A percentile compares a stretch with the other conserved stretches of the same genome.
Conservation (phyloP, 2,329 filamentous ascomycete genomes). For the Stenocarpella maydis region DNA sequence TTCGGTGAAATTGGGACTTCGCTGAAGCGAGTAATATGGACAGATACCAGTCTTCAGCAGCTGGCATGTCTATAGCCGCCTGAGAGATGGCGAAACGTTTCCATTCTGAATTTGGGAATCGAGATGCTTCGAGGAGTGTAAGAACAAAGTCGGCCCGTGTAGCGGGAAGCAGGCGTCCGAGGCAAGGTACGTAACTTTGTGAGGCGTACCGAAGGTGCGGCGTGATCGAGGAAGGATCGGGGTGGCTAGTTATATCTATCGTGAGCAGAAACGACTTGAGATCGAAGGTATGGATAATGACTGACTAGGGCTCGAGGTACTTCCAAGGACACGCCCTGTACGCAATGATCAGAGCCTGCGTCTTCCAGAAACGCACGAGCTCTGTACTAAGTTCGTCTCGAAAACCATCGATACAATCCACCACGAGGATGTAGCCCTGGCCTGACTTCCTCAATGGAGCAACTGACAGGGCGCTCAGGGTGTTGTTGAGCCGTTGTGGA, state of each 20-base stretch:
- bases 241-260: neutral
- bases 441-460: neutral
- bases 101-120: neutral
- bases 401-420: neutral
- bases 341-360: constrained; percentile 3
- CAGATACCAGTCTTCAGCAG: neutral
- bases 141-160: neutral
- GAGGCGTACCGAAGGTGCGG: neutral
- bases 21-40: neutral
- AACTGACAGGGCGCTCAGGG: neutral
- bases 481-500: neutral
- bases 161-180: neutral
- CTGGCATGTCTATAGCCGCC: neutral
- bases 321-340: constrained; percentile 16
- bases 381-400: neutral
- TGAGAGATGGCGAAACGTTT: neutral
- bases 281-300: neutral
- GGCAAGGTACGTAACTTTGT: neutral
- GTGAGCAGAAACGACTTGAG: neutral
- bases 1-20: neutral
- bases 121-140: constrained; percentile 1
- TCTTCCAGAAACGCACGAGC: neutral
- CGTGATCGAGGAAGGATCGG: neutral
- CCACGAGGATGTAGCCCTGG: neutral
- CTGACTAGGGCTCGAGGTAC: constrained; percentile 6